These are phyloP conservation scores for Sporothrix variecibatus DNA, from an alignment of 2,329 filamentous ascomycete species.

Conservation along the genomic window DNA sequence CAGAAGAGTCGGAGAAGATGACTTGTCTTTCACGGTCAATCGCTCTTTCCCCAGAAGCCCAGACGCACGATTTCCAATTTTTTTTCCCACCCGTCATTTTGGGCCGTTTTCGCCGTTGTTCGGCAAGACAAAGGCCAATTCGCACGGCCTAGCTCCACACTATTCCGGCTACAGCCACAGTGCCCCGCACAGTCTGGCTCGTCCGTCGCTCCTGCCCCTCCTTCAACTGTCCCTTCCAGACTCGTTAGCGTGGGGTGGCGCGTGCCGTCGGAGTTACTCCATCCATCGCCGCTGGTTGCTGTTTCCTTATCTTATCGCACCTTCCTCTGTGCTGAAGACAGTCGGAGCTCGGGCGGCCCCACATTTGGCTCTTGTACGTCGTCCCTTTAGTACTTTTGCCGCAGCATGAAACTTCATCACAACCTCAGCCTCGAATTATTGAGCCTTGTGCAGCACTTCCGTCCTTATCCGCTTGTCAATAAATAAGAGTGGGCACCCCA, in stretches of 20 bases:
- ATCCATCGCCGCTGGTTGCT: not conserved
- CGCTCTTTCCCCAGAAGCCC: not conserved
- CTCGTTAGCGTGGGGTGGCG: not conserved
- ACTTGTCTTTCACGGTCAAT: not conserved
- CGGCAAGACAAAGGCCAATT: conserved; percentile 3
- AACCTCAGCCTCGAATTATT: not conserved
- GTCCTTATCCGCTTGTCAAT: too few relatives aligned
- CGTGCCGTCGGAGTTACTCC: conserved; percentile 16
- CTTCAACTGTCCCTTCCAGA: not conserved
- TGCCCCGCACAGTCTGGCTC: not conserved
- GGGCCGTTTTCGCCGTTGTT: conserved; percentile 6
- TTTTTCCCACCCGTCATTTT: conserved; percentile 14
- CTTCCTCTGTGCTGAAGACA: not conserved
- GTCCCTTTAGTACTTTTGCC: not conserved
- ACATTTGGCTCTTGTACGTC: not conserved
- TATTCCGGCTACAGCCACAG: not conserved
- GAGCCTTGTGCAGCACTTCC: too few relatives aligned
- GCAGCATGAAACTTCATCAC: not conserved
- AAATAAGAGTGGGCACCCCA: too few relatives aligned
- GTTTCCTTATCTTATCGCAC: conserved; percentile 15
- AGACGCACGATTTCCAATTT: not conserved
- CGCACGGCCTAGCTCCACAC: not conserved
- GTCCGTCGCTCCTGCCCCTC: not conserved
- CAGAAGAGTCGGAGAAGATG: not conserved
- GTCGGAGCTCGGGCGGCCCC: conserved; percentile 16